Base-by-base conservation (phyloP, 441 rosid species). In the Bruguiera hainesii region DNA sequence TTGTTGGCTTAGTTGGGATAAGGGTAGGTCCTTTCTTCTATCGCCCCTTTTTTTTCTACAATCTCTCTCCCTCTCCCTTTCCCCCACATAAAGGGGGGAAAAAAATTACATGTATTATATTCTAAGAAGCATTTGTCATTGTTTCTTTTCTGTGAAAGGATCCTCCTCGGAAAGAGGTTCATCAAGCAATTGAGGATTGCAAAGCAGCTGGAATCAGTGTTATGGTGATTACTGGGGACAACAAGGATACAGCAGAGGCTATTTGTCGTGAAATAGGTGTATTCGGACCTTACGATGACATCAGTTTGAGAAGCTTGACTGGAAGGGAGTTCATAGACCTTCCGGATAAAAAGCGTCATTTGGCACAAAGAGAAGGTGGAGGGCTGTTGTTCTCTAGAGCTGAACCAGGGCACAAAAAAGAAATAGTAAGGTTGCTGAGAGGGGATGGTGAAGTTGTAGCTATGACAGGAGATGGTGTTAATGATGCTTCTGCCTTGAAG, bases 191-290 rank as follows among this genome's bases (percentile, higher is more conserved):
- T 77, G 88, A 88, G 81, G 98, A 96, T 73, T 92, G 98, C 84
- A 88, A 74, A 76, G 93, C 82, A 51, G 99, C 98, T 67, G 99
- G 98, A 69, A 96, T 96, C 68, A 87, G 92, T 39, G 98, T 96
- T 29, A 90, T 96, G 89, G 99, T 96, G 56, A 96, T 92, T 71
- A 96, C 99, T 0, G 98, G 99, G 67, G 99, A 96, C 82, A 89
- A 92, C 84, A 87, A 92, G 75, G 69, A 86, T 76, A 96, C 99
- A 7, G 98, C 97, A 0, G 99, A 95, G 82, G 97, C 97, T 21
- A 89, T 95, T 58, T 95, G 98, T 77, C 91, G 84, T 25, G 97
- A 96, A 78, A 92, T 96, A 23, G 97, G 96, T 61, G 89, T 92
- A 29, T 96, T 96, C 71, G 89, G 83, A 66, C 81, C 75, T 56